Conservation (phyloP, 2,329 filamentous ascomycete species). For the Fusarium virguliforme region DNA sequence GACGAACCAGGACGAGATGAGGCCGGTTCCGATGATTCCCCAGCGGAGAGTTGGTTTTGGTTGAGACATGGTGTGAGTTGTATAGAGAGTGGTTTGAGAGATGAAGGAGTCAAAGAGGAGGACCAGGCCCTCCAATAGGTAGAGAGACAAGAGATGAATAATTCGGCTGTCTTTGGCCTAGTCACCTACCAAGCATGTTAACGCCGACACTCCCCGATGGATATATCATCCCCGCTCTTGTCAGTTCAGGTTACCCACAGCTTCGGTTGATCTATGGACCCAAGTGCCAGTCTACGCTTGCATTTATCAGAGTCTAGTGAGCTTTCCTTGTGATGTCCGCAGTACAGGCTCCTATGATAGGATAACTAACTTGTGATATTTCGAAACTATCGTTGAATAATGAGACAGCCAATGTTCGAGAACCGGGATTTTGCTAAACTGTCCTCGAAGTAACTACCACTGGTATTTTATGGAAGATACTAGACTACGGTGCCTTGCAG, state of each 20-base stretch:
- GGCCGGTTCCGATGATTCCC: slow-evolving; percentile 60
- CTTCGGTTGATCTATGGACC: not conserved
- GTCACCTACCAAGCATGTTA: not conserved
- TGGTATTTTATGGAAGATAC: not conserved
- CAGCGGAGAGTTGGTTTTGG: slow-evolving; percentile 53
- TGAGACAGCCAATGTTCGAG: no score
- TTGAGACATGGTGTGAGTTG: slow-evolving; percentile 22
- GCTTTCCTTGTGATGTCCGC: not conserved
- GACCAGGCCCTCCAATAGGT: not conserved
- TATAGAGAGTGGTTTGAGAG: not conserved
- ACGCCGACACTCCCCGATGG: slow-evolving; percentile 12
- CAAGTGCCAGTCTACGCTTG: not conserved
- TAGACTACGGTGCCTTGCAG: not conserved
- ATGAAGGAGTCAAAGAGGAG: not conserved
- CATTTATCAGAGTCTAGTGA: not conserved
- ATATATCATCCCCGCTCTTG: not conserved
- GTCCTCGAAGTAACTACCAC: not conserved
- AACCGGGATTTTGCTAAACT: not conserved
- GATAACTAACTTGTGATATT: not conserved
- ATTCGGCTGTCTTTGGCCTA: not conserved
- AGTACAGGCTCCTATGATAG: not conserved
- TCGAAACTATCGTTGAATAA: no score
- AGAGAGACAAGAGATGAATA: not conserved
- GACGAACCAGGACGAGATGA: slow-evolving; percentile 65
- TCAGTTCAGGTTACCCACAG: not conserved